These are phyloP conservation scores for Stephania cephalantha DNA, from an alignment of 164 flowering plant species.

Conservation along the genomic window DNA sequence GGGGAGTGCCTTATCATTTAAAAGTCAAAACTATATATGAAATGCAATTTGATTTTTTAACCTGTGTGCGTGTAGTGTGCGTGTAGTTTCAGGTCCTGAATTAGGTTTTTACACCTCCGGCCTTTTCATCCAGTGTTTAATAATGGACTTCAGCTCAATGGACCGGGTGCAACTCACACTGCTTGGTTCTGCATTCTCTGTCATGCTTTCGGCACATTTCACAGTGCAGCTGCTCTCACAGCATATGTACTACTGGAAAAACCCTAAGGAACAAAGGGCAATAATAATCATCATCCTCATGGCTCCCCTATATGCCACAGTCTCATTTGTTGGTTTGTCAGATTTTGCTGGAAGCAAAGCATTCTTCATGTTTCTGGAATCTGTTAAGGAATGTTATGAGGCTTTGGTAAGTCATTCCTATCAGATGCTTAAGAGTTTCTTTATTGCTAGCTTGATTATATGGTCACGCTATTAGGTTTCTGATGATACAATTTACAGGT, in stretches of 20 bases:
- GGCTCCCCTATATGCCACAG: constrained; percentile 87
- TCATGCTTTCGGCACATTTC: constrained; percentile 66
- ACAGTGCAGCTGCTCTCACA: constrained; percentile 80
- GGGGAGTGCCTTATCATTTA: neutral
- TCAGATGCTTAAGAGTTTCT: neutral
- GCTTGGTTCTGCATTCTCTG: constrained; percentile 52
- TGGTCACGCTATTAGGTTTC: neutral
- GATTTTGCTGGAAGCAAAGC: constrained; percentile 75
- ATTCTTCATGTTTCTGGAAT: constrained; percentile 79
- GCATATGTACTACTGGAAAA: constrained; percentile 93
- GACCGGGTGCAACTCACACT: constrained; percentile 55
- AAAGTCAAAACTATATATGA: neutral
- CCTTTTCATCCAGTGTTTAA: constrained; percentile 5
- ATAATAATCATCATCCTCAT: constrained; percentile 78
- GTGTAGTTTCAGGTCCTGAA: neutral
- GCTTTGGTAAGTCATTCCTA: constrained; percentile 56
- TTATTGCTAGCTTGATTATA: neutral
- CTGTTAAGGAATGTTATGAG: constrained; percentile 89
- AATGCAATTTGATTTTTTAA: neutral
- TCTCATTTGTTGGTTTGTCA: constrained; percentile 70
- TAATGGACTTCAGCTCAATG: constrained; percentile 52
- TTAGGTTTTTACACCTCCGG: constrained; percentile 19
- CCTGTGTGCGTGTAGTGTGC: too few relatives aligned
- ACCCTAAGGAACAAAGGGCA: constrained; percentile 95
- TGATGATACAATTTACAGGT: constrained; percentile 42